Percentiles rank a stretch among this genome's conserved stretches.
phyloP scores from a whole-genome alignment of 768 basidiomycete species.

The Kwoniella bestiolae region DNA sequence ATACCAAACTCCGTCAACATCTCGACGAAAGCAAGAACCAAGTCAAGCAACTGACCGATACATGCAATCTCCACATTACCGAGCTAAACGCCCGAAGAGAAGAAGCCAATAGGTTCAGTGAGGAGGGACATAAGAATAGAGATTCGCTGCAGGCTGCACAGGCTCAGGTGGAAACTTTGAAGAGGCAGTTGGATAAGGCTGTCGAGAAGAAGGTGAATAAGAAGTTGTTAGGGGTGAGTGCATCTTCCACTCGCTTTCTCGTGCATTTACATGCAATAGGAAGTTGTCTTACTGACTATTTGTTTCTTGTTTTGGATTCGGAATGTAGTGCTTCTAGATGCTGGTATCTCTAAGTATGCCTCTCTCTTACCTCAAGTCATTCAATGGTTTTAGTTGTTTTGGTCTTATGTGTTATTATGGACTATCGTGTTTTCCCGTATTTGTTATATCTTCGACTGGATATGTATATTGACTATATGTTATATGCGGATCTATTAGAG shows the following conservation, averaged over 20 bases:
- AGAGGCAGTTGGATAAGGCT: constrained; percentile 49
- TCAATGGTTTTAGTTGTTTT: background rate
- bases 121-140: constrained; percentile 23
- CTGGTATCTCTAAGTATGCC: background rate
- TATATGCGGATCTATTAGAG: too few relatives aligned
- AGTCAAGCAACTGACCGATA: constrained; percentile 24
- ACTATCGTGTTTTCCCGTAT: background rate
- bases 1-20: constrained; percentile 42
- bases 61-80: constrained; percentile 36
- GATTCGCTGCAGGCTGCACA: constrained; percentile 38
- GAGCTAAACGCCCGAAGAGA: constrained; percentile 35
- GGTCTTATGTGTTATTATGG: background rate
- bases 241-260: background rate
- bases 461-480: too few relatives aligned
- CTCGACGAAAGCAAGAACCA: constrained; percentile 44
- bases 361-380: background rate
- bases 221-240: constrained; percentile 50
- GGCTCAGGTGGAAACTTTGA: constrained; percentile 38
- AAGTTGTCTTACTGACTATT: too few relatives aligned
- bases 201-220: constrained; percentile 45
- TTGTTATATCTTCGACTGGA: background rate
- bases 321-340: background rate
- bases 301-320: too few relatives aligned
- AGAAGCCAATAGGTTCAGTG: constrained; percentile 31
- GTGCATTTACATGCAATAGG: background rate